These are phyloP conservation scores for Hypoxylon sp. DNA, from an alignment of 2,329 filamentous ascomycete genomes.

Conservation along the genomic window DNA sequence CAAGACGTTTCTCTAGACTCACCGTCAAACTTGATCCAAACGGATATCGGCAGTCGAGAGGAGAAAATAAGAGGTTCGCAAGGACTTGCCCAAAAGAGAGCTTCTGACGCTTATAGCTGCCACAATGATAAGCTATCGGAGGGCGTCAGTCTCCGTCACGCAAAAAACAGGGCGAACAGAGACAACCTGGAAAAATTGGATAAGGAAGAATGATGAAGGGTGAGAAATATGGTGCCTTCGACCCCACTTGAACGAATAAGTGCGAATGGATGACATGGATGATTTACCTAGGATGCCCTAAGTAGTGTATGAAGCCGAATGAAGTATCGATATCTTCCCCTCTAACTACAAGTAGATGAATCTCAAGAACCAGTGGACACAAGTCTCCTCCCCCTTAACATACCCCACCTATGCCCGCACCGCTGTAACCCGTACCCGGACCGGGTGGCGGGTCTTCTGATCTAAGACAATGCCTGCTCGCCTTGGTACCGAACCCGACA, in stretches of 20 bases:
- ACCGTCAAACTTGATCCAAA: conserved; percentile 33
- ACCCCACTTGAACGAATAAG: conserved; percentile 30
- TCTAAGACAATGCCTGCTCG: conserved; percentile 39
- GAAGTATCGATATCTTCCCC: conserved; percentile 19
- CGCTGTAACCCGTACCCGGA: conserved; percentile 40
- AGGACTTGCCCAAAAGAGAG: conserved; percentile 51
- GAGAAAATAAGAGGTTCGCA: conserved; percentile 43
- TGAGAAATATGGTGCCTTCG: conserved; percentile 3
- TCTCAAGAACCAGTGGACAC: not conserved
- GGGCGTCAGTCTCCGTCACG: conserved; percentile 10
- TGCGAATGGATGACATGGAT: conserved; percentile 27
- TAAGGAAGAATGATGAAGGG: conserved; percentile 4
- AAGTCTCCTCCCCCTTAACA: conserved; percentile 9
- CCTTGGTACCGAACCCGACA: conserved; percentile 38
- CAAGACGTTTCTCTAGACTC: conserved; percentile 17
- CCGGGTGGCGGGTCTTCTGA: conserved; percentile 44
- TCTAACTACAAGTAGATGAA: not conserved
- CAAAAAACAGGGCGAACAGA: conserved; percentile 31
- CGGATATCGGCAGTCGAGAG: conserved; percentile 41
- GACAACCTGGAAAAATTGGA: conserved; percentile 5
- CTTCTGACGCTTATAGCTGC: conserved; percentile 46
- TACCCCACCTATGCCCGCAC: conserved; percentile 42
- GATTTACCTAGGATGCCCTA: not conserved
- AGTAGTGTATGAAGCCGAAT: conserved; percentile 25
- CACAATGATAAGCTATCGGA: conserved; percentile 41